Conservation (phyloP, 441 rosid genomes). For the Corymbia calophylla region DNA sequence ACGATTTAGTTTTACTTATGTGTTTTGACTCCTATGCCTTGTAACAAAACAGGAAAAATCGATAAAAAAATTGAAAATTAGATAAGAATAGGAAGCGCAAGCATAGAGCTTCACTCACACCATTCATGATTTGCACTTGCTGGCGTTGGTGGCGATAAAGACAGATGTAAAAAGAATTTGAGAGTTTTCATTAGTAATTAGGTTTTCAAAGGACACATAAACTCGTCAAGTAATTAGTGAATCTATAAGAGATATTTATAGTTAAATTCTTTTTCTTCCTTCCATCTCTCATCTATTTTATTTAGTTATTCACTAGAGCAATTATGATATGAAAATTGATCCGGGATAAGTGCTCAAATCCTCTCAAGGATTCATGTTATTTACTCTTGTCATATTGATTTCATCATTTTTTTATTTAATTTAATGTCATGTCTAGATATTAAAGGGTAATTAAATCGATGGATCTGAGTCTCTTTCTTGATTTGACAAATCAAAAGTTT, state of each 20-base stretch:
- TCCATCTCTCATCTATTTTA: too few species aligned
- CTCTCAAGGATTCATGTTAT: too few species aligned
- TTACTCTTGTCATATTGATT: too few species aligned
- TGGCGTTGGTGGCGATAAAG: neutral
- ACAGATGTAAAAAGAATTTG: neutral
- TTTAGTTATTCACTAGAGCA: too few species aligned
- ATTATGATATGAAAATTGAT: too few species aligned
- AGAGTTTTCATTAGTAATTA: neutral
- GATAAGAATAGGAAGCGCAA: neutral
- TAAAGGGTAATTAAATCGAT: neutral
- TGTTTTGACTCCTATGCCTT: too few species aligned
- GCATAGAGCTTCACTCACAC: neutral
- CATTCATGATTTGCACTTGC: neutral
- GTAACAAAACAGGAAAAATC: too few species aligned
- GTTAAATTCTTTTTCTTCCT: too few species aligned
- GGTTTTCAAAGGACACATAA: neutral
- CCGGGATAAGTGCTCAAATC: too few species aligned
- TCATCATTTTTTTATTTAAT: neutral
- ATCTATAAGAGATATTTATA: too few species aligned
- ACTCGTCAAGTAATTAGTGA: too few species aligned
- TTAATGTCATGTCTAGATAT: neutral
- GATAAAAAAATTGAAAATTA: neutral
- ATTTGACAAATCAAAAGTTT: neutral
- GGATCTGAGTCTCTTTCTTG: neutral
- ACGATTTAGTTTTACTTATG: too few species aligned